Conservation (phyloP, 2,329 filamentous ascomycete genomes). For the Colletotrichum abscissum region DNA sequence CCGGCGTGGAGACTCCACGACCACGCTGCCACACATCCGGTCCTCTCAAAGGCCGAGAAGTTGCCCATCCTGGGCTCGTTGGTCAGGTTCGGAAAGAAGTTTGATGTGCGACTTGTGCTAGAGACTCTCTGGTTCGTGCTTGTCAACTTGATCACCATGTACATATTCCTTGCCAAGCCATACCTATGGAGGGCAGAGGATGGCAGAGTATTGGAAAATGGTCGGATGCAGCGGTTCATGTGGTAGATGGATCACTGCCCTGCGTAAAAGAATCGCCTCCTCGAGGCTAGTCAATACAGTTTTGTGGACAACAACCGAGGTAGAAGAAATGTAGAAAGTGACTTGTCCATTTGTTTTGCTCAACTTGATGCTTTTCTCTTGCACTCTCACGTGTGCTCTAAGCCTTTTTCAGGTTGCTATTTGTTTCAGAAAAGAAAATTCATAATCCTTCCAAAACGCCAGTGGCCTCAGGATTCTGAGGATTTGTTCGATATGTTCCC, state of each 20-base stretch:
- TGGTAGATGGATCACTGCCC: constrained; percentile 64
- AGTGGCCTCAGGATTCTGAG: background rate
- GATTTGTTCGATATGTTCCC: background rate
- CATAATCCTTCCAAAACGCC: constrained; percentile 27
- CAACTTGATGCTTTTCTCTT: constrained; percentile 8
- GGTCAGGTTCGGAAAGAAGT: constrained; percentile 34
- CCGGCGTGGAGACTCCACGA: constrained; percentile 58
- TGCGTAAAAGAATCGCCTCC: too few relatives aligned
- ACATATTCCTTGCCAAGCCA: constrained; percentile 75
- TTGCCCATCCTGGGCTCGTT: constrained; percentile 19
- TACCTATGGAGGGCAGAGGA: constrained; percentile 73
- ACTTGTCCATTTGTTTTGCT: background rate
- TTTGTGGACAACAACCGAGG: background rate
- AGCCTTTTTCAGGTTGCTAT: constrained; percentile 1
- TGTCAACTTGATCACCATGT: constrained; percentile 75
- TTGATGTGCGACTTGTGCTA: constrained; percentile 61
- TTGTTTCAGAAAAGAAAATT: background rate
- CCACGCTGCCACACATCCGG: background rate
- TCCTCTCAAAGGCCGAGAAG: background rate
- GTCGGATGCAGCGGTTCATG: constrained; percentile 80
- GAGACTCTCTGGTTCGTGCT: constrained; percentile 78
- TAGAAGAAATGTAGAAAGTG: background rate
- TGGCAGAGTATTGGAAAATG: constrained; percentile 63
- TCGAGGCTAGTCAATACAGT: too few relatives aligned
- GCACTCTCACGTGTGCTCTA: constrained; percentile 31